Conservation (phyloP, 2,329 filamentous ascomycete species). For the Lasiodiplodia hormozganensis region DNA sequence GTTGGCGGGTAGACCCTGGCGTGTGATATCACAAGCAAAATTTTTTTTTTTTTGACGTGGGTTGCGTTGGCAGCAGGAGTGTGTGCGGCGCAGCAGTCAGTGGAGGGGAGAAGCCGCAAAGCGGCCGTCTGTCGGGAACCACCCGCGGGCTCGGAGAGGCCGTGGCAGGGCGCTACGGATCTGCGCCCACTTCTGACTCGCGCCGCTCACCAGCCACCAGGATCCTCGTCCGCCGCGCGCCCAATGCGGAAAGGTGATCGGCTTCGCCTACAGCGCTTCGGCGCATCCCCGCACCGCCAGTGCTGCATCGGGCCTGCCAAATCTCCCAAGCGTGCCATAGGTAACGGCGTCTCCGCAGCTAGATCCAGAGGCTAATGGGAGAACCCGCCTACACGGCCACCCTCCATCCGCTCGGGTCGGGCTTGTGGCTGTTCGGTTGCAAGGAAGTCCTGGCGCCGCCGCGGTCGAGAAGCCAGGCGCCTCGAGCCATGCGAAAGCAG, state of each 20-base stretch:
- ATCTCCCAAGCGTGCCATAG: slow-evolving; percentile 19
- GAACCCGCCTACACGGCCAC: slow-evolving; percentile 15
- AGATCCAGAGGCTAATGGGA: slow-evolving; percentile 13
- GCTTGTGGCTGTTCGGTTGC: slow-evolving; percentile 13
- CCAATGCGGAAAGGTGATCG: slow-evolving; percentile 25
- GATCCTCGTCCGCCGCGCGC: slow-evolving; percentile 15
- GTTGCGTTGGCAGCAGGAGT: slow-evolving; percentile 3
- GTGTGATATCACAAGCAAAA: slow-evolving; percentile 1
- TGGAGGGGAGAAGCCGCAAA: slow-evolving; percentile 6
- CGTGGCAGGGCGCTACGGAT: slow-evolving; percentile 10
- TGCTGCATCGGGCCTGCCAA: slow-evolving; percentile 14
- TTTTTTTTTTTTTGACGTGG: not conserved
- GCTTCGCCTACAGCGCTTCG: slow-evolving; percentile 18
- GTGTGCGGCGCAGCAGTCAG: not conserved
- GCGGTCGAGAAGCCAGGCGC: slow-evolving; percentile 2
- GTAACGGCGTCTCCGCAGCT: slow-evolving; percentile 25
- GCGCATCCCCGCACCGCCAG: slow-evolving; percentile 23
- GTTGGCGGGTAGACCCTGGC: not conserved
- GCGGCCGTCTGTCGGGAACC: slow-evolving; percentile 18
- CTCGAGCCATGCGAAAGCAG: slow-evolving; percentile 8
- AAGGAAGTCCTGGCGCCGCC: slow-evolving; percentile 4
- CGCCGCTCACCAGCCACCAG: slow-evolving; percentile 16
- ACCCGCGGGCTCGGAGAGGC: slow-evolving; percentile 18
- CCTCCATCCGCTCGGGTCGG: slow-evolving; percentile 16
- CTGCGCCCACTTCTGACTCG: slow-evolving; percentile 16